phyloP scores from a whole-genome alignment of 2,329 filamentous ascomycete species.

The Phyllachora maydis region DNA sequence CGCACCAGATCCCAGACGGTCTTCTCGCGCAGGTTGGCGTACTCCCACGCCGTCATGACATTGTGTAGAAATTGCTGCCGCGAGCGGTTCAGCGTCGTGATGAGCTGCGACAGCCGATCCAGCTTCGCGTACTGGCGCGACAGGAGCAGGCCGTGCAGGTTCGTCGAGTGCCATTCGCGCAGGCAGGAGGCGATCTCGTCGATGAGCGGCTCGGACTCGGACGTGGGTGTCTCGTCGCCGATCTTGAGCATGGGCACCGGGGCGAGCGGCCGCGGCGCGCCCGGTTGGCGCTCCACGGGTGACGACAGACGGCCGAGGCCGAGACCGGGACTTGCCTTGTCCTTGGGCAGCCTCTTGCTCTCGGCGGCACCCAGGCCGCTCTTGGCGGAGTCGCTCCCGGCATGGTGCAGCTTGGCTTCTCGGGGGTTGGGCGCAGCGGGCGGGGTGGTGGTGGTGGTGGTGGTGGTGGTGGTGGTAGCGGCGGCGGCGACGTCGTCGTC shows the following conservation, averaged over 20 bases:
- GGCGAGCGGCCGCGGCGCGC: slow-evolving; percentile 59
- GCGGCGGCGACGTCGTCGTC: slow-evolving; percentile 13
- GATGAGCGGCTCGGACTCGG: slow-evolving; percentile 70
- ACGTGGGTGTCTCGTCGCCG: slow-evolving; percentile 88
- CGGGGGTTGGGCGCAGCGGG: too few relatives aligned
- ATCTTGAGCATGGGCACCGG: slow-evolving; percentile 96
- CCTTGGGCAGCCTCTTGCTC: slow-evolving; percentile 9
- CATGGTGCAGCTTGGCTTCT: slow-evolving; percentile 9
- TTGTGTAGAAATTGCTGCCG: slow-evolving; percentile 85
- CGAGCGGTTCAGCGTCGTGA: slow-evolving; percentile 65
- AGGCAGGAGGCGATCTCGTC: slow-evolving; percentile 96
- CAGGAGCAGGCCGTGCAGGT: slow-evolving; percentile 79
- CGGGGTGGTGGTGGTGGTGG: too few relatives aligned
- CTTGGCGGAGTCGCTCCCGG: slow-evolving; percentile 29
- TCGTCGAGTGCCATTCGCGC: slow-evolving; percentile 95
- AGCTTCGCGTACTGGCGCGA: slow-evolving; percentile 62
- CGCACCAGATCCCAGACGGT: slow-evolving; percentile 90
- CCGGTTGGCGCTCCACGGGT: slow-evolving; percentile 37
- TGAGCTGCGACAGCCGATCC: slow-evolving; percentile 62
- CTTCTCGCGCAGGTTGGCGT: slow-evolving; percentile 60
- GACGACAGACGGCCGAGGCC: slow-evolving; percentile 20
- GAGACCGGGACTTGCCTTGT: slow-evolving; percentile 5
- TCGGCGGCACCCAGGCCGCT: slow-evolving; percentile 23
- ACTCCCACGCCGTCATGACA: slow-evolving; percentile 73
- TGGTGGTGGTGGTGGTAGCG: too few relatives aligned